Conservation (phyloP, 768 basidiomycete genomes). For the Mrakia frigida region DNA sequence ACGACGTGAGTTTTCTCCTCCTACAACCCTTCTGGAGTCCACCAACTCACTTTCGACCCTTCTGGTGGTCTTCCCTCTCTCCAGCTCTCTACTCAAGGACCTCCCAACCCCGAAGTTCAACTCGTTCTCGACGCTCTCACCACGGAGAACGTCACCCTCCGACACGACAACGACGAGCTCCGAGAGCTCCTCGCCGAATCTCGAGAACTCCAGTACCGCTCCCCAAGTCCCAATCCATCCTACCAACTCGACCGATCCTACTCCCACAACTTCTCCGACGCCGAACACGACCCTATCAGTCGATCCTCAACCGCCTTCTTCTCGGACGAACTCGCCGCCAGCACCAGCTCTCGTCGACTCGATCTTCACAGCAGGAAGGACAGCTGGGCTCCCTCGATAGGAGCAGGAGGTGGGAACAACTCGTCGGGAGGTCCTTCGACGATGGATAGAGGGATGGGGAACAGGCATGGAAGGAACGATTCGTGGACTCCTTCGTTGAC, state of each 20-base stretch:
- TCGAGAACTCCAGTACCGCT: slow-evolving; percentile 51
- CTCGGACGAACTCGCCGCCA: slow-evolving; percentile 32
- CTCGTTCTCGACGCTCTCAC: slow-evolving; percentile 67
- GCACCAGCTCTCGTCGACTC: slow-evolving; percentile 20
- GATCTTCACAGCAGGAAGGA: slow-evolving; percentile 20
- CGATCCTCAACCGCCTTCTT: slow-evolving; percentile 32
- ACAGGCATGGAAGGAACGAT: slow-evolving; percentile 30
- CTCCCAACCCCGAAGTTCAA: slow-evolving; percentile 32
- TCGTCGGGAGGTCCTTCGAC: background rate
- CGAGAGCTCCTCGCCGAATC: slow-evolving; percentile 67
- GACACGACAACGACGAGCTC: slow-evolving; percentile 74
- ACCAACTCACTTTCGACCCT: no score
- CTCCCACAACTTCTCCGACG: slow-evolving; percentile 12
- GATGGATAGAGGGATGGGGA: background rate
- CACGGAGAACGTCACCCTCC: slow-evolving; percentile 73
- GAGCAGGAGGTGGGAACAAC: background rate
- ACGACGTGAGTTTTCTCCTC: slow-evolving; percentile 34
- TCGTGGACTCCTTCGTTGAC: slow-evolving; percentile 33
- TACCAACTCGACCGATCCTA: slow-evolving; percentile 16
- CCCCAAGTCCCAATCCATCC: slow-evolving; percentile 3
- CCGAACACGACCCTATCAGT: slow-evolving; percentile 13
- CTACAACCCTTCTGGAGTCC: background rate
- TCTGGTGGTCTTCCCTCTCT: background rate
- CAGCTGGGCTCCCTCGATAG: slow-evolving; percentile 29
- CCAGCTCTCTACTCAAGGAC: slow-evolving; percentile 24